phyloP scores from a whole-genome alignment of 208 protist species.

The Leishmania martiniquensis region DNA sequence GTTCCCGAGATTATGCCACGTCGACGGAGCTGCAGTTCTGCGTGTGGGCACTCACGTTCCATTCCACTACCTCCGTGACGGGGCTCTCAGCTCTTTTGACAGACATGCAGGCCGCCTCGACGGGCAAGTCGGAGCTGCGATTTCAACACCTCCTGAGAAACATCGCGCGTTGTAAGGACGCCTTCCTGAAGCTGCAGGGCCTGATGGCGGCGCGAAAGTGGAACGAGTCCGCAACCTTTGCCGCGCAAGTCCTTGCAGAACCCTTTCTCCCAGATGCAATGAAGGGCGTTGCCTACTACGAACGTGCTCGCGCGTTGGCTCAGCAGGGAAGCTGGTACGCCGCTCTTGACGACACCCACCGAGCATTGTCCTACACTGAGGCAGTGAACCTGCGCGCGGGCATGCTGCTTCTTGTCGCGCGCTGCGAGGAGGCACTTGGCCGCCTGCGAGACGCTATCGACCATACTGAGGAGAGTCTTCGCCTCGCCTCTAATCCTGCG shows the following conservation, averaged over 20 bases:
- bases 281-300: slow-evolving; percentile 23
- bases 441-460: slow-evolving; percentile 56
- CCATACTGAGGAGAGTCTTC: slow-evolving; percentile 41
- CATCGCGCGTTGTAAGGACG: slow-evolving; percentile 26
- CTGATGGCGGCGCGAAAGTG: slow-evolving; percentile 9
- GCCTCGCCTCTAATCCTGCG: slow-evolving; percentile 18
- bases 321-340: slow-evolving; percentile 48
- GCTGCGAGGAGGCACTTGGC: slow-evolving; percentile 60
- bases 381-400: slow-evolving; percentile 18
- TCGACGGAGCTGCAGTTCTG: slow-evolving; percentile 53
- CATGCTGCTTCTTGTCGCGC: slow-evolving; percentile 48
- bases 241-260: slow-evolving; percentile 1
- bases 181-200: slow-evolving; percentile 9
- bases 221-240: slow-evolving; percentile 1
- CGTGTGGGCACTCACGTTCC: slow-evolving; percentile 51
- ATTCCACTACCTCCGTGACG: slow-evolving; percentile 27
- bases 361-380: slow-evolving; percentile 41
- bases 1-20: slow-evolving; percentile 29
- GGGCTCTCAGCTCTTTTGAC: slow-evolving; percentile 40
- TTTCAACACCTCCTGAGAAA: slow-evolving; percentile 42
- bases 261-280: slow-evolving; percentile 35
- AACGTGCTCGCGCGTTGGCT: slow-evolving; percentile 45
- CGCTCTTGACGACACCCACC: slow-evolving; percentile 56
- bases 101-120: slow-evolving; percentile 25
- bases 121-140: slow-evolving; percentile 35